Evolutionary conservation across 1,139 yeast genomes (phyloP).

Genomic region (Geotrichum restrictum): DNA sequence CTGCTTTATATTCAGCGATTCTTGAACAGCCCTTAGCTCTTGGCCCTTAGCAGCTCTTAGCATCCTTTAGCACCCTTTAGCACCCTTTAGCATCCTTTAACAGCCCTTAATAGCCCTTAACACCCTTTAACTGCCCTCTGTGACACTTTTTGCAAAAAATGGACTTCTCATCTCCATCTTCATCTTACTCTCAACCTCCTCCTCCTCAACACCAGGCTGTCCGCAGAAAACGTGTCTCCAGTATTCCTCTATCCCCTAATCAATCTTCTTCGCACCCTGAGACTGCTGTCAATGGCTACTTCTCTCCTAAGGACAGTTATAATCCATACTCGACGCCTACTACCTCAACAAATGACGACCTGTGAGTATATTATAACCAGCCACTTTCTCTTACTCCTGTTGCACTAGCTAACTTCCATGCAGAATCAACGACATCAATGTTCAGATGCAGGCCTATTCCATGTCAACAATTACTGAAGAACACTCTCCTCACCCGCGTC

Average conservation of each 20-base stretch:
- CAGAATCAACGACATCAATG: neutral
- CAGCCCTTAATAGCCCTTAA: too few relatives aligned
- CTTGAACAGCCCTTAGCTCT: too few relatives aligned
- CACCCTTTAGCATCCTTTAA: too few relatives aligned
- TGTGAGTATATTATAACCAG: neutral
- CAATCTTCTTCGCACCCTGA: neutral
- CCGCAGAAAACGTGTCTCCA: neutral
- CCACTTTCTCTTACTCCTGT: neutral
- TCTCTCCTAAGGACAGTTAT: neutral
- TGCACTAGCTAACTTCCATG: neutral
- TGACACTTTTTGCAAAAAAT: too few relatives aligned
- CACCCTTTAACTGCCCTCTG: too few relatives aligned
- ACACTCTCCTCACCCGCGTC: neutral
- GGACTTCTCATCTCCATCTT: too few relatives aligned
- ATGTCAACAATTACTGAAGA: conserved; percentile 1
- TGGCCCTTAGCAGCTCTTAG: too few relatives aligned
- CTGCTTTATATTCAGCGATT: too few relatives aligned
- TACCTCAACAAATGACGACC: neutral
- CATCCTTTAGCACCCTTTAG: too few relatives aligned
- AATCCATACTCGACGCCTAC: neutral
- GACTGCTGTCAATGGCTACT: neutral
- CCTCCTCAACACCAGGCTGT: neutral
- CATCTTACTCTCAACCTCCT: neutral
- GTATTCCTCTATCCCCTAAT: neutral
- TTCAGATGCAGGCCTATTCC: neutral